Conservation (phyloP, 2,329 filamentous ascomycete genomes). For the Trichoderma brevicompactum region DNA sequence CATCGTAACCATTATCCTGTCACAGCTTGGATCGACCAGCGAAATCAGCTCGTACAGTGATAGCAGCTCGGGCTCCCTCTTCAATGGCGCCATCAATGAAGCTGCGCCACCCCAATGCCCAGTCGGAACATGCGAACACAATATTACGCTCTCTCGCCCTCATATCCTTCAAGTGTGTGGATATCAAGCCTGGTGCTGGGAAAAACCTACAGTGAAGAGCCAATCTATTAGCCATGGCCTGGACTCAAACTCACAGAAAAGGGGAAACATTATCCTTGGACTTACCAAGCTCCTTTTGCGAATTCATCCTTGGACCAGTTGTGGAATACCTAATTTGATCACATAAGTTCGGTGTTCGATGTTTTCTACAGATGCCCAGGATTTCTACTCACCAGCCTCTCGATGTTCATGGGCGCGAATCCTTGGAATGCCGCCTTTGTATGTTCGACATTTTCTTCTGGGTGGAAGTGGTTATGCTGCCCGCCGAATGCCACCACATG, state of each 20-base stretch:
- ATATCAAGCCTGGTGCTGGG: conserved; percentile 18
- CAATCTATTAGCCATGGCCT: neutral
- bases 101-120: conserved; percentile 24
- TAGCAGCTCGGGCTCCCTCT: conserved; percentile 20
- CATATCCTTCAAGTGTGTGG: conserved; percentile 22
- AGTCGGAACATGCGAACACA: conserved; percentile 21
- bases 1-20: neutral
- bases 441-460: conserved; percentile 16
- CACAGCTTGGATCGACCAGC: conserved; percentile 1
- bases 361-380: neutral
- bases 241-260: neutral
- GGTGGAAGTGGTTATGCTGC: conserved; percentile 20
- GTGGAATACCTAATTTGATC: conserved; percentile 12
- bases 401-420: conserved; percentile 14
- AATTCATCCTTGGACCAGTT: conserved; percentile 25
- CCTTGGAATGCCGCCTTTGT: conserved; percentile 20
- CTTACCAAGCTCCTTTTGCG: conserved; percentile 25
- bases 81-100: conserved; percentile 23
- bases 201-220: neutral
- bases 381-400: conserved; percentile 1
- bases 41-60: conserved; percentile 17
- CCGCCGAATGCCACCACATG: conserved; percentile 23
- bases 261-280: neutral
- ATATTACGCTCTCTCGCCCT: conserved; percentile 17
- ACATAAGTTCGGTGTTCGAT: neutral